Base-by-base conservation (phyloP, 1,284 basidiomycete species). In the Ustilago loliicola region DNA sequence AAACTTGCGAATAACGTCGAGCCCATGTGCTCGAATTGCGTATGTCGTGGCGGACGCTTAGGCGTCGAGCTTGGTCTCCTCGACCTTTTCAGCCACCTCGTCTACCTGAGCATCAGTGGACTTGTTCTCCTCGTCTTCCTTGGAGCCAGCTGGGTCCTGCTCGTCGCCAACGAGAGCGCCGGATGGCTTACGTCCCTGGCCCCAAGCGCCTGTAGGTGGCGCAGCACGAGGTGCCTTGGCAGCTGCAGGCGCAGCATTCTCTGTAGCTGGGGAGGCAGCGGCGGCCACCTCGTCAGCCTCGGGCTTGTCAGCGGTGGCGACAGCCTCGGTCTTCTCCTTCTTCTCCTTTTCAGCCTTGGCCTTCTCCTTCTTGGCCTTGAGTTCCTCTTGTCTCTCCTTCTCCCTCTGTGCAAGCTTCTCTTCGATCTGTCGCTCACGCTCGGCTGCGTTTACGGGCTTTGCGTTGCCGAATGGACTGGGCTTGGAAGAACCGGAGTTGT, bases 401-500 rank as follows among this genome's bases (percentile, higher is more conserved):
- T 84, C 81, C 27, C 74, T 62, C 57, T 80, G 71, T n/a, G 66
- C 61, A 34, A 86, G 72, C 65, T 77, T 78, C 57, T 92, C 90
- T 30, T 90, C 86, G 11, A 94, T 91, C 84, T 91, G 93, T 60
- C 90, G 90, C 84, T 98, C 95, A 63, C 91, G 91, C 2, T 90
- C 88, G 23, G 92, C 88, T 9, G 93, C 91, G 86, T 98, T 94
- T 36, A 98, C 92, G 15, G 96, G 95, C 82, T 93, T 94, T 47
- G 96, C 96, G 59, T 90, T 89, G 65, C 96, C 96, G 85, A 98
- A 98, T 1, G 96, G 95, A 84, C 90, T 88, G 19, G 88, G 59
- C 58, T 86, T 77, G 32, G 84, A 38, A 23, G 84, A 69, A 54
- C 27, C 93, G 5, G 93, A 91, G 6, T 93, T 92, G 1, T 92